Conservation (phyloP, 1,284 basidiomycete genomes). For the Erythrobasidium hasegawianum region DNA sequence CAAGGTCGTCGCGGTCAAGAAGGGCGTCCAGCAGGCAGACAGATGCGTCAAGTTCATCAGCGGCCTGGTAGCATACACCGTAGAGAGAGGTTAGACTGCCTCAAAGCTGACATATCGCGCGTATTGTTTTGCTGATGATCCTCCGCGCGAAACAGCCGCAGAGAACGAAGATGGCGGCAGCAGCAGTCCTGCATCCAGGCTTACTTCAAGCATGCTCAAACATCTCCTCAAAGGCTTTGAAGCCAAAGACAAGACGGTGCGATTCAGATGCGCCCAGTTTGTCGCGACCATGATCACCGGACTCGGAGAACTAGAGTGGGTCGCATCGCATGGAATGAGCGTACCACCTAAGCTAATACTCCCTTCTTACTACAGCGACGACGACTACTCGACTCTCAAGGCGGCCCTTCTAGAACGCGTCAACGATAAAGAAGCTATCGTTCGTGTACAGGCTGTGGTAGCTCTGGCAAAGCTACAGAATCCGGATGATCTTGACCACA, state of each 20-base stretch:
- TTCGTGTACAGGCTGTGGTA: slow-evolving; percentile 79
- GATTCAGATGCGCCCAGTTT: slow-evolving; percentile 73
- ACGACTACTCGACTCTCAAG: slow-evolving; percentile 68
- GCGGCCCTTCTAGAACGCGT: slow-evolving; percentile 69
- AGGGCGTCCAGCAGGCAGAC: slow-evolving; percentile 74
- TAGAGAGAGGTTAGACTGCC: slow-evolving; percentile 54
- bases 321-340: too few relatives aligned
- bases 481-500: slow-evolving; percentile 65
- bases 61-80: slow-evolving; percentile 72
- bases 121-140: neutral
- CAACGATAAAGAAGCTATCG: slow-evolving; percentile 76
- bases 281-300: slow-evolving; percentile 75
- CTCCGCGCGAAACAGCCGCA: neutral
- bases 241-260: slow-evolving; percentile 84
- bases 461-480: slow-evolving; percentile 79
- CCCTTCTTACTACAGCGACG: too few relatives aligned
- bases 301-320: slow-evolving; percentile 80
- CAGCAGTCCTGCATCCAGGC: slow-evolving; percentile 55
- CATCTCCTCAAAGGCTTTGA: slow-evolving; percentile 78
- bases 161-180: slow-evolving; percentile 53
- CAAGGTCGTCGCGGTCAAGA: slow-evolving; percentile 73
- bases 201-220: slow-evolving; percentile 66
- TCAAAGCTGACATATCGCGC: neutral
- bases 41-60: slow-evolving; percentile 79
- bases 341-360: too few relatives aligned